These are phyloP conservation scores for Hymenoscyphus albidus DNA, from an alignment of 2,329 filamentous ascomycete genomes.

Conservation along the genomic window DNA sequence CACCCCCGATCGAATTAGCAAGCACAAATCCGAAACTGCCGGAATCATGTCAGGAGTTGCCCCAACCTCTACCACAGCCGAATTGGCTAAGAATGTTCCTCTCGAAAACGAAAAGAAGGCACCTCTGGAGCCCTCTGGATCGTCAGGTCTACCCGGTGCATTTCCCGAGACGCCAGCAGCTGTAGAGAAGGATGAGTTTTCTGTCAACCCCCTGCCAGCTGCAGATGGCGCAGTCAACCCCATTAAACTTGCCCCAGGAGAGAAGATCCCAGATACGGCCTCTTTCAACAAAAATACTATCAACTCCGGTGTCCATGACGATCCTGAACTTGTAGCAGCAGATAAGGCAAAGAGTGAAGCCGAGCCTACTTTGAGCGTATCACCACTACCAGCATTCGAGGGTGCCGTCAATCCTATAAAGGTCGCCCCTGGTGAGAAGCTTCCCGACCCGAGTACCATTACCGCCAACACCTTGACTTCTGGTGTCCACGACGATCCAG, in stretches of 20 bases:
- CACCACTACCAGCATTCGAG: slow-evolving; percentile 58
- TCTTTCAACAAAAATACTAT: slow-evolving; percentile 63
- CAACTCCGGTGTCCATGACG: slow-evolving; percentile 70
- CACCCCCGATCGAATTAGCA: slow-evolving; percentile 64
- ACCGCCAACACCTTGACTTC: slow-evolving; percentile 65
- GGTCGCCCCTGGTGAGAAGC: slow-evolving; percentile 73
- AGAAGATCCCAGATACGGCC: slow-evolving; percentile 69
- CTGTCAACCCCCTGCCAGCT: slow-evolving; percentile 60
- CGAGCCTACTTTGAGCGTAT: slow-evolving; percentile 51
- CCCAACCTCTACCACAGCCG: slow-evolving; percentile 68
- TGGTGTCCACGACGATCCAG: slow-evolving; percentile 75
- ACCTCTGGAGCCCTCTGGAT: slow-evolving; percentile 29
- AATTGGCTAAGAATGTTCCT: slow-evolving; percentile 63
- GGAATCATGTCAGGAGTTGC: slow-evolving; percentile 62
- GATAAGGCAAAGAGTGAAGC: slow-evolving; percentile 32
- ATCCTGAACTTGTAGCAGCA: slow-evolving; percentile 71
- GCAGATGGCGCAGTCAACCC: slow-evolving; percentile 70
- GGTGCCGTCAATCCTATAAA: slow-evolving; percentile 74
- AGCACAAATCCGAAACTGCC: slow-evolving; percentile 43
- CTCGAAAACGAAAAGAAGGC: slow-evolving; percentile 39
- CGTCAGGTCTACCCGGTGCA: slow-evolving; percentile 57
- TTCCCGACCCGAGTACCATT: slow-evolving; percentile 64
- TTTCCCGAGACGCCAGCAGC: slow-evolving; percentile 69
- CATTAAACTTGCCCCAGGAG: slow-evolving; percentile 72
- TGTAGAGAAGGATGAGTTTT: slow-evolving; percentile 40